Conservation (phyloP, 2,329 filamentous ascomycete species). For the Rhynchosporium graminicola region DNA sequence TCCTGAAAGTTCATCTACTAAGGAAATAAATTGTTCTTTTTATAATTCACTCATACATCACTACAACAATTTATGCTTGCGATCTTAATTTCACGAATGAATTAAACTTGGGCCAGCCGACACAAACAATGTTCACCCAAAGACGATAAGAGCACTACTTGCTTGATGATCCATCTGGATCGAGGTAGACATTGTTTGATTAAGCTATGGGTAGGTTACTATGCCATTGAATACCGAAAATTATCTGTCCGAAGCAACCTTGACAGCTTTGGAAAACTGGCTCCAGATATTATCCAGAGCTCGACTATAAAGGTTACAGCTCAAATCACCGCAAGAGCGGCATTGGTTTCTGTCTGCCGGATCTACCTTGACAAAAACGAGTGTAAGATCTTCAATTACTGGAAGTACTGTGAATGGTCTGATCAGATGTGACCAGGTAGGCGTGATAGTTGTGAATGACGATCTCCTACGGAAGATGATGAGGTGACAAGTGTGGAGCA, state of each 20-base stretch:
- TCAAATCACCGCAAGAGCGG: constrained; percentile 27
- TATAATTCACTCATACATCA: constrained; percentile 27
- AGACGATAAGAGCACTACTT: constrained; percentile 51
- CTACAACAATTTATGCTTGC: constrained; percentile 33
- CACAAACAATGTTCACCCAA: constrained; percentile 56
- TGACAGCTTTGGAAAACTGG: constrained; percentile 21
- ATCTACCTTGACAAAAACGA: constrained; percentile 25
- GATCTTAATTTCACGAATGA: constrained; percentile 46
- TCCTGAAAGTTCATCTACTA: too few relatives aligned
- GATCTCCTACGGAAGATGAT: too few relatives aligned
- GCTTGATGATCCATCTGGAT: constrained; percentile 58
- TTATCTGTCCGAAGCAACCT: constrained; percentile 26
- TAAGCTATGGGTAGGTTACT: constrained; percentile 44
- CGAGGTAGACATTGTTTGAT: constrained; percentile 48
- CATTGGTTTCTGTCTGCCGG: constrained; percentile 30
- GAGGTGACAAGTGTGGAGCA: too few relatives aligned
- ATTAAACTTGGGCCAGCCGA: constrained; percentile 59
- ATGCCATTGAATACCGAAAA: constrained; percentile 41
- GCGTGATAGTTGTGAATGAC: too few relatives aligned
- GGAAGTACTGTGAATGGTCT: too few relatives aligned
- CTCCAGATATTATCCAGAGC: constrained; percentile 30
- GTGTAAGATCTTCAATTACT: too few relatives aligned
- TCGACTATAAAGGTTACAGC: constrained; percentile 2
- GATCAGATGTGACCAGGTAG: too few relatives aligned
- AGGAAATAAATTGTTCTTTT: constrained; percentile 1